Base-by-base conservation (phyloP, 108 stramenopile species). In the Nitzschia sp. region DNA sequence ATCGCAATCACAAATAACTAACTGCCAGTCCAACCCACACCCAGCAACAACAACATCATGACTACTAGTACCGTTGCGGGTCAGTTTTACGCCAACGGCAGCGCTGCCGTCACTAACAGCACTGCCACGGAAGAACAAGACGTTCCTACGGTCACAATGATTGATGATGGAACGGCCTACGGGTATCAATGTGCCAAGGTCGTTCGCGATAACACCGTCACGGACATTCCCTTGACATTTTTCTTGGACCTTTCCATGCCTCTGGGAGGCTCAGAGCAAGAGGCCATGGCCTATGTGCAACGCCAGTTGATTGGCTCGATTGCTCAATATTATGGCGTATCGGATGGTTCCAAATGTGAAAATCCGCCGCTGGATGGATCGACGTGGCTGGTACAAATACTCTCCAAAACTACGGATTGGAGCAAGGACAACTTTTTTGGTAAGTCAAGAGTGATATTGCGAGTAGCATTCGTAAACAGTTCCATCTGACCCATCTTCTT, bases 241-340 rank as follows among this genome's bases (percentile, higher is more conserved):
- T 76, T 61, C 33, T n/a, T 76, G 27, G 75, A 76, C 45, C 3
- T 76, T 23, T 24, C 33, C n/a, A 59, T 57, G 59, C 73, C 73
- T 9, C 58, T 25, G 28, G 61, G 55, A 29, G 48, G 30, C 8
- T 38, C 70, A 0, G 53, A 71, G 32, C 46, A 60, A 23, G 19
- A 35, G 49, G 65, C 73, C 2, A 19, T 66, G 5, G 34, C 18
- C 13, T 28, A 5, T 11, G 27, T 46, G 32, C 64, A 66, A 57
- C 56, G 28, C 34, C 47, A 55, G 6, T 3, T 66, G 15, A 24
- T 74, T 21, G n/a, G 21, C 32, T 54, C 55, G 13, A 28, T 74
- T 0, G 32, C 73, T 1, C 11, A 13, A 6, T 25, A 74, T 19
- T 74, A 59, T 66, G 60, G 65, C 19, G 61, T 74, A 25, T 48